Evolutionary conservation across 371 early-diverging fungal genomes (phyloP), one percentile per base, ranked within the genome.

Genomic region (Rhizopus delemar): DNA sequence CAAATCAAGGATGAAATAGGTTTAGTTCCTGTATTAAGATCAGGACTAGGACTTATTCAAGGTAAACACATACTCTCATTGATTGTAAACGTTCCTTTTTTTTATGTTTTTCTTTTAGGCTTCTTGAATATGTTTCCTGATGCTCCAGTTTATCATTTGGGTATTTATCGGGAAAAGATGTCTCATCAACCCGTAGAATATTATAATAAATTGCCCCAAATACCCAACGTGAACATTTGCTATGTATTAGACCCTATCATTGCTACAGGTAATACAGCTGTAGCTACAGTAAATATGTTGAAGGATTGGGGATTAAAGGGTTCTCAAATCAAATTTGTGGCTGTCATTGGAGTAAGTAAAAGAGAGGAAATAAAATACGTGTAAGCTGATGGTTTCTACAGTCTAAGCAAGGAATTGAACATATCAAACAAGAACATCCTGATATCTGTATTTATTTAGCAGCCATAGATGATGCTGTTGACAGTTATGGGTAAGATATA

Each of bases 141-240:
- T 5, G 90, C 94, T 12, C 78, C 84, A 45, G 84, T 92, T 16
- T 82, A 85, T 49, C 94, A 93, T 71, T 62, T 94, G 32, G 94
- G 94, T 15, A 68, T 93, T 32, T 94, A 85, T 74, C 78, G 94
- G 59, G 95, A 94, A 72, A 88, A 90, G 74, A 56, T 80, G 3
- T 87, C 93, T 3, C 74, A 91, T 46, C 86, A 88, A 58, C 94
- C 95, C 5, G 93, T 94, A n/a, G 95, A 94, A 67, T 94, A 94
- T 71, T 94, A 93, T 80, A 94, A 94, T 77, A 94, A 94, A 70
- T 71, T 94, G 32, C 95, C 95, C 5, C 61, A 70, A 29, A 63
- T 66, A 4, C 89, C 88, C 54, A 75, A 80, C 32, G 80, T 90
- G 4, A 89, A 93, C 56, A 59, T 83, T 16, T 92, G 91, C 45